Conservation (phyloP, 2,329 filamentous ascomycete genomes). For the Fusarium equiseti region DNA sequence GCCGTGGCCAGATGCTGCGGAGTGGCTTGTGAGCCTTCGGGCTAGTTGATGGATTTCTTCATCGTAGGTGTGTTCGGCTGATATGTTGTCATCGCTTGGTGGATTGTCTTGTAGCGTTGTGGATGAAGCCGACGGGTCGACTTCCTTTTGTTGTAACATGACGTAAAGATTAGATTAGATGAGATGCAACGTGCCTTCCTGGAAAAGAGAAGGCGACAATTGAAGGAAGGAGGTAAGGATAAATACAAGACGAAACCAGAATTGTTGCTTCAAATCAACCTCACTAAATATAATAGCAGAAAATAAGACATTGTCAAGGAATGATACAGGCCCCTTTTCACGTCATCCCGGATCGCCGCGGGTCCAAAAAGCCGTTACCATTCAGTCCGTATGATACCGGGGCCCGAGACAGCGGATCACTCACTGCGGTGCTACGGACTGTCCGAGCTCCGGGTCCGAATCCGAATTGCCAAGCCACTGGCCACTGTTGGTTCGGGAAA, state of each 20-base stretch:
- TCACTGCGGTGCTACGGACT: slow-evolving; percentile 14
- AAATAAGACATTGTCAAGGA: no score
- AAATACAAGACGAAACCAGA: background rate
- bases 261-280: rapidly evolving
- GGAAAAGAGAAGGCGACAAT: background rate
- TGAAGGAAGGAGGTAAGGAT: background rate
- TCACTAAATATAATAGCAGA: background rate
- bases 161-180: background rate
- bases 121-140: slow-evolving; percentile 3
- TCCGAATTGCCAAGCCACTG: background rate
- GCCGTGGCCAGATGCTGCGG: slow-evolving; percentile 10
- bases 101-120: background rate
- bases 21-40: slow-evolving; percentile 25
- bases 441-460: slow-evolving; percentile 5
- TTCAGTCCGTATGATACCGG: background rate
- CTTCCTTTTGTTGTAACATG: background rate
- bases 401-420: slow-evolving; percentile 5
- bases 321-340: background rate
- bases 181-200: background rate
- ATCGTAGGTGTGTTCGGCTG: background rate
- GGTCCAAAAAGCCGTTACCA: background rate
- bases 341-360: background rate
- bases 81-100: background rate
- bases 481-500: no score
- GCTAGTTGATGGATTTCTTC: slow-evolving; percentile 27